Percentiles rank a stretch among this genome's conserved stretches.
Evolutionary conservation across 208 protist species (phyloP).

Genomic region (Leishmania lainsoni): DNA sequence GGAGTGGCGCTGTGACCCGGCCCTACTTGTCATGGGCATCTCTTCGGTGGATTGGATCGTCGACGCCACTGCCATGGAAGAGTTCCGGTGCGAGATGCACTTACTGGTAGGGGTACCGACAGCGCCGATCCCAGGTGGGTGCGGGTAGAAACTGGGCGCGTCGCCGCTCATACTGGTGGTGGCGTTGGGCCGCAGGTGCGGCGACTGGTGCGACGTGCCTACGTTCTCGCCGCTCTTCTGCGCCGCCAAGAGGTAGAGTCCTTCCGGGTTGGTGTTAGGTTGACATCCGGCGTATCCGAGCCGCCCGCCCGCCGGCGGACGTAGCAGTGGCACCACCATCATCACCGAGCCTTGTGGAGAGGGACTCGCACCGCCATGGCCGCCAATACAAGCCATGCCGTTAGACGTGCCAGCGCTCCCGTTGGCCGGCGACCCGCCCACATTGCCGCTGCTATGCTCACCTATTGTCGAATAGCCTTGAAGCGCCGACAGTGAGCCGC

Average conservation of each 20-base stretch:
- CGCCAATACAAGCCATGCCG: background rate
- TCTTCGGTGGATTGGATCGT: constrained; percentile 20
- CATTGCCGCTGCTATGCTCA: constrained; percentile 5
- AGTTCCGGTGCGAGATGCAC: constrained; percentile 11
- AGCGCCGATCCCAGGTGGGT: background rate
- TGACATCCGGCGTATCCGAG: background rate
- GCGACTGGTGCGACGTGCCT: background rate
- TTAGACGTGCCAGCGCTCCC: background rate
- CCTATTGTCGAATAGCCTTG: background rate
- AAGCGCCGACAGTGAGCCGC: background rate
- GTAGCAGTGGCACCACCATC: constrained; percentile 30
- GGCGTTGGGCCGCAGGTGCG: background rate
- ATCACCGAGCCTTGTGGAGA: background rate
- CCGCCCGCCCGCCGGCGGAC: constrained; percentile 16
- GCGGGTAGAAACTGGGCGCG: constrained; percentile 10
- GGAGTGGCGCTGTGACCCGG: constrained; percentile 15
- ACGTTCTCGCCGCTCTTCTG: background rate
- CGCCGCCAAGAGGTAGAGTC: constrained; percentile 1
- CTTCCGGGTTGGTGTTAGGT: background rate
- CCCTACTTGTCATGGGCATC: background rate
- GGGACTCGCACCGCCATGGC: background rate
- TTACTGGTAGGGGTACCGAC: background rate
- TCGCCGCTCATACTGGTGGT: background rate
- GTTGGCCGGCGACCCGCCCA: background rate
- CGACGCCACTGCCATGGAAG: constrained; percentile 9